Evolutionary conservation across 164 flowering plant species (phyloP).

Genomic region (Vitis rotundifolia): DNA sequence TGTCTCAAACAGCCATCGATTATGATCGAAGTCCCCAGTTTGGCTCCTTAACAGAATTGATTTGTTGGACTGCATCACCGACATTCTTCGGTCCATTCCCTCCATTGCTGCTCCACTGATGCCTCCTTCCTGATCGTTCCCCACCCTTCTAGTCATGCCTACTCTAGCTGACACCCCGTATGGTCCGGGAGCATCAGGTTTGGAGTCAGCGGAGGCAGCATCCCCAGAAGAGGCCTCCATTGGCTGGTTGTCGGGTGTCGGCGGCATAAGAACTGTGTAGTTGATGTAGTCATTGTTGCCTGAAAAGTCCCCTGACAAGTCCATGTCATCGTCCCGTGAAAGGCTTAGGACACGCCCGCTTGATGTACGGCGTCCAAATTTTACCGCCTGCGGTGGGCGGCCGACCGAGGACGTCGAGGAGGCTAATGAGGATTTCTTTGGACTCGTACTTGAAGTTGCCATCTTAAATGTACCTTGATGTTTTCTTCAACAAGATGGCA

Average conservation of each 20-base stretch:
- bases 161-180: constrained; percentile 14
- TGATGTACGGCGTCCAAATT: constrained; percentile 67
- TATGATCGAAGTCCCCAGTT: constrained; percentile 70
- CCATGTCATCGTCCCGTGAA: constrained; percentile 77
- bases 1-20: constrained; percentile 65
- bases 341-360: constrained; percentile 79
- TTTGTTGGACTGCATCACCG: constrained; percentile 42
- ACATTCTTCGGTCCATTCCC: constrained; percentile 43
- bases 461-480: constrained; percentile 5
- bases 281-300: constrained; percentile 55
- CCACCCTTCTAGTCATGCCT: constrained; percentile 5
- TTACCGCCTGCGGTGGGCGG: constrained; percentile 64
- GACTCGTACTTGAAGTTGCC: constrained; percentile 28
- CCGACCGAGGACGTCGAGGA: constrained; percentile 25
- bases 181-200: constrained; percentile 27
- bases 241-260: constrained; percentile 94
- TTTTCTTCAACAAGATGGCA: neutral
- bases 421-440: constrained; percentile 25
- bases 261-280: constrained; percentile 90
- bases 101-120: neutral
- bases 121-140: constrained; percentile 12
- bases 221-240: constrained; percentile 10
- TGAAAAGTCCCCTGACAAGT: constrained; percentile 50
- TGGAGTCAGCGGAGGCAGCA: constrained; percentile 17
- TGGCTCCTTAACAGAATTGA: constrained; percentile 60